Conservation (phyloP, 169 alveolate species). For the Plasmodium cynomolgi region DNA sequence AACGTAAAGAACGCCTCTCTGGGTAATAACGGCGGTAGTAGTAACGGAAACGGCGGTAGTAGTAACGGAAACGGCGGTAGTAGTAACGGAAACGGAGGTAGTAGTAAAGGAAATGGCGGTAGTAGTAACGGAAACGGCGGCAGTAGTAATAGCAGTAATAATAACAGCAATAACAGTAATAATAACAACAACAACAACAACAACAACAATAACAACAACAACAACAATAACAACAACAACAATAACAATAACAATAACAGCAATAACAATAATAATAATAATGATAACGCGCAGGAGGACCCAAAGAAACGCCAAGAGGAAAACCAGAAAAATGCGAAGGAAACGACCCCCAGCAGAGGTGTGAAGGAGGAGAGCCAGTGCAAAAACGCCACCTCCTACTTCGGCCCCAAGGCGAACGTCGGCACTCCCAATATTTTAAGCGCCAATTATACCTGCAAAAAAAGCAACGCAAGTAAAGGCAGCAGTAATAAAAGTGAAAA, state of each 20-base stretch:
- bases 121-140: not conserved
- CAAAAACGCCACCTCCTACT: not conserved
- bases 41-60: not conserved
- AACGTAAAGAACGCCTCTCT: not conserved
- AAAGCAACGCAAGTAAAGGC: not conserved
- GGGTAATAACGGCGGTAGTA: not conserved
- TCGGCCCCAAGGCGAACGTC: conserved; percentile 10
- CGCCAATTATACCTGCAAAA: not conserved
- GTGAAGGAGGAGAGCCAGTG: not conserved
- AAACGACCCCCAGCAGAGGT: not conserved
- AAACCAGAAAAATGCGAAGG: not conserved
- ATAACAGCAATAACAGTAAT: not conserved
- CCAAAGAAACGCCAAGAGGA: not conserved
- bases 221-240: conserved; percentile 4
- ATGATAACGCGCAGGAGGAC: not conserved
- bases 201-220: conserved; percentile 3
- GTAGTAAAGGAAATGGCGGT: not conserved
- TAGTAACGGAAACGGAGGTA: not conserved
- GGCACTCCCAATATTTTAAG: not conserved
- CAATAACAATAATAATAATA: not conserved
- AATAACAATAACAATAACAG: conserved; percentile 18
- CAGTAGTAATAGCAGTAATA: not conserved
- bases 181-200: not conserved
- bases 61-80: not conserved
- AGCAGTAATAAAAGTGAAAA: conserved; percentile 13